A percentile compares a stretch with the other conserved stretches of the same genome.
Conservation (phyloP, 176 grass and related monocot genomes). For the Leersia perrieri region DNA sequence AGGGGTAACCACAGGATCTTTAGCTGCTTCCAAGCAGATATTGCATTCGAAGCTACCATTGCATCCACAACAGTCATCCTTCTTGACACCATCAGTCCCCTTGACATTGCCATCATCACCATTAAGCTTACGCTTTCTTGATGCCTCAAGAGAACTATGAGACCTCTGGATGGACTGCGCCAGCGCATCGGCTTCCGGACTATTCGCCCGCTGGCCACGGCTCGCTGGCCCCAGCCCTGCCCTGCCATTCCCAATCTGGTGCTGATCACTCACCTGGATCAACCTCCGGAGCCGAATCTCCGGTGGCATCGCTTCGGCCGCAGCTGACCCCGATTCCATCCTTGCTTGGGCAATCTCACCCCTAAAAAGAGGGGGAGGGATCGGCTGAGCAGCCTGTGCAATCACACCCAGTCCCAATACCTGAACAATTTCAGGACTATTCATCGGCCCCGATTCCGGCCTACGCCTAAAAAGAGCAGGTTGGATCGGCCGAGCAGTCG, state of each 20-base stretch:
- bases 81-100: slow-evolving; percentile 36
- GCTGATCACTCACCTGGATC: slow-evolving; percentile 58
- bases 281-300: slow-evolving; percentile 63
- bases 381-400: not conserved
- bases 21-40: slow-evolving; percentile 74
- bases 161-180: slow-evolving; percentile 51
- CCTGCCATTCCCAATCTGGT: slow-evolving; percentile 36
- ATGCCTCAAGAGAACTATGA: slow-evolving; percentile 43
- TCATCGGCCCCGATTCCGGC: not conserved
- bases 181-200: slow-evolving; percentile 54
- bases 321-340: not conserved
- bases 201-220: slow-evolving; percentile 9
- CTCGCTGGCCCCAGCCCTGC: not conserved
- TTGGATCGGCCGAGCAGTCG: not conserved
- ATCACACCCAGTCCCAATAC: slow-evolving; percentile 27
- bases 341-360: slow-evolving; percentile 19
- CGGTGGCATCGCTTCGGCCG: slow-evolving; percentile 36
- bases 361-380: not conserved
- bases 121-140: slow-evolving; percentile 45
- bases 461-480: not conserved
- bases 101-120: slow-evolving; percentile 34
- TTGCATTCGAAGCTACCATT: slow-evolving; percentile 74
- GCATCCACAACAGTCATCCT: slow-evolving; percentile 39
- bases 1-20: slow-evolving; percentile 71
- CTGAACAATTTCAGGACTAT: slow-evolving; percentile 14